Conservation (phyloP, 176 grass and related monocot genomes). For the Musa beccarii region DNA sequence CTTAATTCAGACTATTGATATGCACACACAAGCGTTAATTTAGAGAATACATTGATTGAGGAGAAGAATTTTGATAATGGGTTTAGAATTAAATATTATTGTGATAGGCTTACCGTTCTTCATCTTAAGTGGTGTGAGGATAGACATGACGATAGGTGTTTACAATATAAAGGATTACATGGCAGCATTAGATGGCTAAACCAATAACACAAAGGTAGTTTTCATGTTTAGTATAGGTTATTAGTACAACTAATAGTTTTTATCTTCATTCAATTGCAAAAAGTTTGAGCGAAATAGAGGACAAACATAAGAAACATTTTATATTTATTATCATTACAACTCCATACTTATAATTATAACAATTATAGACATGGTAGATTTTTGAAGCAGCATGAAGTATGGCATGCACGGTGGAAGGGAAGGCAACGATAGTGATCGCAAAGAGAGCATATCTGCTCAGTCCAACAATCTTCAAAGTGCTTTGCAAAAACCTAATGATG, state of each 20-base stretch:
- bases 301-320: not conserved
- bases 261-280: too few species aligned
- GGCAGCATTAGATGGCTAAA: conserved; percentile 41
- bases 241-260: too few species aligned
- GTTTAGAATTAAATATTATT: not conserved
- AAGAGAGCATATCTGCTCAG: conserved; percentile 31
- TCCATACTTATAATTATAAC: not conserved
- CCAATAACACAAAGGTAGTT: conserved; percentile 33
- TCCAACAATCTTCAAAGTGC: conserved; percentile 3
- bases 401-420: conserved; percentile 36
- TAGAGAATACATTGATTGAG: not conserved
- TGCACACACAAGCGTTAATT: too few species aligned
- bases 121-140: not conserved
- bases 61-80: not conserved
- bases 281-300: not conserved
- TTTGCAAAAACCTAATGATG: conserved; percentile 12
- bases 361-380: conserved; percentile 1
- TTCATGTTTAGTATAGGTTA: too few species aligned
- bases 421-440: conserved; percentile 34
- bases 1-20: too few species aligned
- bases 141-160: not conserved
- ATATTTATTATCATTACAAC: not conserved
- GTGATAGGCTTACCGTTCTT: not conserved
- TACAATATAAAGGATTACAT: conserved; percentile 28
- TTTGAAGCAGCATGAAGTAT: conserved; percentile 42